A percentile compares a stretch with the other conserved stretches of the same genome.
Conservation (phyloP, 257 asterid species). For the Solanum megistacrolobum region DNA sequence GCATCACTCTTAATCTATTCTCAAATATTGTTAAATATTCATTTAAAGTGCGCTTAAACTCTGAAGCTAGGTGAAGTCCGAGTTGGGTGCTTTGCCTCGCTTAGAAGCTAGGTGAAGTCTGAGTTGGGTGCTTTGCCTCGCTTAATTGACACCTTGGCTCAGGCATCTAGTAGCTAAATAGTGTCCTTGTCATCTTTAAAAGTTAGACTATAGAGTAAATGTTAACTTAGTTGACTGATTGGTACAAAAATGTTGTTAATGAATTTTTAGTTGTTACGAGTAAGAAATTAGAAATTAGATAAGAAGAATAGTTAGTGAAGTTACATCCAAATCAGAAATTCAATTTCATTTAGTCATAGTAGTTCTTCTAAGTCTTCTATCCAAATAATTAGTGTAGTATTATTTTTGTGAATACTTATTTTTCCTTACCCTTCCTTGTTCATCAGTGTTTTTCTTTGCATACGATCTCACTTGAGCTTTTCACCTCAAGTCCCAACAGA, state of each 20-base stretch:
- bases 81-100: background rate
- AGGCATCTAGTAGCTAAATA: background rate
- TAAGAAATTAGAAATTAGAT: background rate
- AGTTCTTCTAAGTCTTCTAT: background rate
- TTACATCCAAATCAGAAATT: background rate
- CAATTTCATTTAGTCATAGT: background rate
- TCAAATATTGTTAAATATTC: background rate
- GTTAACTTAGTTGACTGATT: background rate
- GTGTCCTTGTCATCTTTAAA: background rate
- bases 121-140: background rate
- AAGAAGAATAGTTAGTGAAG: background rate
- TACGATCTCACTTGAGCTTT: background rate
- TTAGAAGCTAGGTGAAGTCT: background rate
- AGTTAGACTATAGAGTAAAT: background rate
- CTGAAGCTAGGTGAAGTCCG: background rate
- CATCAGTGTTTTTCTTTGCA: background rate
- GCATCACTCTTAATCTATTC: background rate
- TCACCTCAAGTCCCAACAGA: background rate
- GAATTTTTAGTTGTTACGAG: background rate
- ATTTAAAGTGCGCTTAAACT: background rate
- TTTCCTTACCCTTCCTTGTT: background rate
- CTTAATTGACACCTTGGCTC: background rate
- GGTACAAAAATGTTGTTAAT: background rate
- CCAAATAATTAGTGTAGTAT: background rate
- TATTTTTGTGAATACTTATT: background rate